Evolutionary conservation across 208 protist species (phyloP).

Genomic region (Wallacemonas sp.): DNA sequence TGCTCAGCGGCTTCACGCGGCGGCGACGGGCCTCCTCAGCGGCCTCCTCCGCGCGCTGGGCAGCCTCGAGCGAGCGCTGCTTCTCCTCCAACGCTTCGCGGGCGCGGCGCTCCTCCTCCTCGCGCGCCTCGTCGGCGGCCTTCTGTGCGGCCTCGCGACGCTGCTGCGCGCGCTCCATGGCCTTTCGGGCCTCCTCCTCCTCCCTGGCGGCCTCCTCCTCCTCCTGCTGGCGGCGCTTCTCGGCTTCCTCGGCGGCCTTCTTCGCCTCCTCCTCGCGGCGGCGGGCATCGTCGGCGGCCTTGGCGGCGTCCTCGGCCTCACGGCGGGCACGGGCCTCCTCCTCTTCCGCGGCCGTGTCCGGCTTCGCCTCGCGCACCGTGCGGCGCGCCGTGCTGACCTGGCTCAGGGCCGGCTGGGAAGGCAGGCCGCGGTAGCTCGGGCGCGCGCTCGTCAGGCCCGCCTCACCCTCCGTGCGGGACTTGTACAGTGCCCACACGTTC

Average conservation of each 20-base stretch:
- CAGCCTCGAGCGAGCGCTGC: conserved; percentile 19
- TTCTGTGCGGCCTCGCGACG: conserved; percentile 12
- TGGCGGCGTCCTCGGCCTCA: conserved; percentile 12
- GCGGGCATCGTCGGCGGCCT: conserved; percentile 11
- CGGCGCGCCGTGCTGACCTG: conserved; percentile 2
- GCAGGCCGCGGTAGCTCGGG: not conserved
- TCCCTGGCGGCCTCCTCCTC: conserved; percentile 16
- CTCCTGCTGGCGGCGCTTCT: conserved; percentile 13
- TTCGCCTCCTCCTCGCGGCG: conserved; percentile 8
- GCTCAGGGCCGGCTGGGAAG: conserved; percentile 1
- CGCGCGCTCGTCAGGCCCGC: not conserved
- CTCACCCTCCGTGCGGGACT: conserved; percentile 11
- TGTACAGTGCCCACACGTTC: conserved; percentile 54
- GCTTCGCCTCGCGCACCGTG: not conserved
- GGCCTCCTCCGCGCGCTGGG: conserved; percentile 17
- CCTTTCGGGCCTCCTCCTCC: conserved; percentile 22
- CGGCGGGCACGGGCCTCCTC: conserved; percentile 11
- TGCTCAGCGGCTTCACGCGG: conserved; percentile 19
- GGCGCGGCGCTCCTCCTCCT: conserved; percentile 18
- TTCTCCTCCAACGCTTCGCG: conserved; percentile 18
- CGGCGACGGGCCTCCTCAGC: conserved; percentile 22
- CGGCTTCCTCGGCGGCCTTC: conserved; percentile 6
- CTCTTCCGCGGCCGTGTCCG: conserved; percentile 14
- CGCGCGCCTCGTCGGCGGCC: conserved; percentile 12
- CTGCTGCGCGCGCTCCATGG: conserved; percentile 15